Evolutionary conservation across 768 basidiomycete species (phyloP).

Genomic region (Rickenella mellea): DNA sequence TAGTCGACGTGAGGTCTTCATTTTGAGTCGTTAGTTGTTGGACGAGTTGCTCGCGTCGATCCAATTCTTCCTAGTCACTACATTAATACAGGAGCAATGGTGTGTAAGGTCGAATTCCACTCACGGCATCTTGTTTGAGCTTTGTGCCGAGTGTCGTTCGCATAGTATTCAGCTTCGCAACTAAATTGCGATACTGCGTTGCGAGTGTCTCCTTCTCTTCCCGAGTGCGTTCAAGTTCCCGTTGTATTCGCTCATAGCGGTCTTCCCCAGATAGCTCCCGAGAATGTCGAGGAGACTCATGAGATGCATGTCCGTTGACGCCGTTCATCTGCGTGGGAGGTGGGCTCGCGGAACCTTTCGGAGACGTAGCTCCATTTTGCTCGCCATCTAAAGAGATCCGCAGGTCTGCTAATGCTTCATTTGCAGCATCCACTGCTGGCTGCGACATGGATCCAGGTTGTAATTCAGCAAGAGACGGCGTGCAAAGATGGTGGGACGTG

Average conservation of each 20-base stretch:
- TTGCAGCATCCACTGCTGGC: conserved; percentile 8
- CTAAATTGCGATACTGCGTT: conserved; percentile 74
- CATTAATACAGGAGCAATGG: conserved; percentile 6
- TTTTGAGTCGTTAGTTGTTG: conserved; percentile 72
- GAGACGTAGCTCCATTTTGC: conserved; percentile 1
- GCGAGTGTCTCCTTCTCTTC: conserved; percentile 87
- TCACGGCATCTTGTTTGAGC: conserved; percentile 90
- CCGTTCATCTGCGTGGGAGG: conserved; percentile 4
- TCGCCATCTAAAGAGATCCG: conserved; percentile 10
- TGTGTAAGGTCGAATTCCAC: conserved; percentile 17
- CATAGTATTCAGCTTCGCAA: conserved; percentile 89
- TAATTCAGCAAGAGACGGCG: no score
- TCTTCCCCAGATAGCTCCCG: conserved; percentile 23
- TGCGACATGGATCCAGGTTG: neutral
- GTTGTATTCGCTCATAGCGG: conserved; percentile 51
- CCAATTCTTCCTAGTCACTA: conserved; percentile 85
- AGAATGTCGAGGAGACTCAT: neutral
- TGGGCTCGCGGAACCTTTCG: neutral
- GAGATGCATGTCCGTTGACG: neutral
- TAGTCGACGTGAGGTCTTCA: conserved; percentile 57
- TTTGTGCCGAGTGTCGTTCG: conserved; percentile 89
- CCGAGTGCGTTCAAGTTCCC: conserved; percentile 63
- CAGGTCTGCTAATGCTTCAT: conserved; percentile 8
- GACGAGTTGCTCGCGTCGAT: conserved; percentile 79
- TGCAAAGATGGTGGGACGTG: no score